Conservation (phyloP, 176 grass and related monocot genomes). For the Tuctoria greenei region DNA sequence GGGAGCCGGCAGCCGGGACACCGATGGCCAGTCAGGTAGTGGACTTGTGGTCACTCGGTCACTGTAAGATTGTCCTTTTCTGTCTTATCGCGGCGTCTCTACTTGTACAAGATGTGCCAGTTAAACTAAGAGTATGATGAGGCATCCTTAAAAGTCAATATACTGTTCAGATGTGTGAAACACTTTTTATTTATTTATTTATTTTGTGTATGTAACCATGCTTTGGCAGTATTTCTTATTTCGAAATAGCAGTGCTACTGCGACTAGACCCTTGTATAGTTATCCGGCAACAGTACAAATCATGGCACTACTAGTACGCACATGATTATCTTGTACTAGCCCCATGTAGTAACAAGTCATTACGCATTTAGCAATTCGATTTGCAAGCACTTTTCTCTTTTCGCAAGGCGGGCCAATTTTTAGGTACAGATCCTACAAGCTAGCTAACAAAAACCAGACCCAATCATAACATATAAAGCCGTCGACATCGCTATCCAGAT, state of each 20-base stretch:
- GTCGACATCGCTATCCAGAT: neutral
- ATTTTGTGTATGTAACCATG: neutral
- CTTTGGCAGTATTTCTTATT: neutral
- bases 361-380: neutral
- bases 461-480: constrained; percentile 20
- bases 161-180: neutral
- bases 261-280: neutral
- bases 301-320: too few species aligned
- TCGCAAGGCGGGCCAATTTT: neutral
- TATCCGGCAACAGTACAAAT: too few species aligned
- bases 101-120: neutral
- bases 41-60: constrained; percentile 1
- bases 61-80: constrained; percentile 7
- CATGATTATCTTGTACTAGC: neutral
- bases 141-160: neutral
- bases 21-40: neutral
- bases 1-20: too few species aligned
- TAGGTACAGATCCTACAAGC: neutral
- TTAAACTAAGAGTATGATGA: neutral
- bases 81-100: neutral
- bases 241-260: neutral
- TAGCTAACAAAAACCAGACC: constrained; percentile 9
- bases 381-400: neutral
- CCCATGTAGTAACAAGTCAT: neutral
- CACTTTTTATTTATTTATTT: too few species aligned